These are phyloP conservation scores for Oenanthe javanica DNA, from an alignment of 140 eudicot species.

Conservation along the genomic window DNA sequence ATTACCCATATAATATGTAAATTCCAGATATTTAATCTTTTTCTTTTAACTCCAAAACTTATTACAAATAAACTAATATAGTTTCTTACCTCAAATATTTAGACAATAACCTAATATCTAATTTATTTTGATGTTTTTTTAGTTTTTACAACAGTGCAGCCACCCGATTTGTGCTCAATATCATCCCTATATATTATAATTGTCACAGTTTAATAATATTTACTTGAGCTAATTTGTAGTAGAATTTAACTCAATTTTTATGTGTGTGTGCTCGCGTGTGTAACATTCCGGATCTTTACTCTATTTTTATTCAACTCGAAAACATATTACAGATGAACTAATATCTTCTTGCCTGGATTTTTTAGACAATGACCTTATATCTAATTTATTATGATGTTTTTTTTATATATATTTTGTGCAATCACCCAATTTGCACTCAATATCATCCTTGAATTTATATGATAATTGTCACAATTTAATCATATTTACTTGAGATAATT, in stretches of 20 bases:
- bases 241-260: neutral
- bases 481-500: neutral
- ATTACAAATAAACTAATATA: no score
- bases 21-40: neutral
- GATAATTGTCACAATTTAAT: neutral
- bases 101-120: neutral
- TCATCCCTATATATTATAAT: neutral
- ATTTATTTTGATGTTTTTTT: no score
- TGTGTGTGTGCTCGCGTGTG: neutral
- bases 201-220: no score
- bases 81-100: neutral
- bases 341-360: no score
- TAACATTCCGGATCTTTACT: no score
- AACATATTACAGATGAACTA: no score
- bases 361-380: neutral
- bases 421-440: neutral
- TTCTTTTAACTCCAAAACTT: neutral
- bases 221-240: neutral
- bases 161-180: neutral
- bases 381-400: neutral
- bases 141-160: no score
- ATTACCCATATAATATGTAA: neutral
- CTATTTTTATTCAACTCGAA: no score
- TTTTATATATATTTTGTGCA: neutral
- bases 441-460: neutral